Percentiles rank a stretch among this genome's conserved stretches.
Evolutionary conservation across 1,284 basidiomycete genomes (phyloP).

Genomic region (Earliella scabrosa): DNA sequence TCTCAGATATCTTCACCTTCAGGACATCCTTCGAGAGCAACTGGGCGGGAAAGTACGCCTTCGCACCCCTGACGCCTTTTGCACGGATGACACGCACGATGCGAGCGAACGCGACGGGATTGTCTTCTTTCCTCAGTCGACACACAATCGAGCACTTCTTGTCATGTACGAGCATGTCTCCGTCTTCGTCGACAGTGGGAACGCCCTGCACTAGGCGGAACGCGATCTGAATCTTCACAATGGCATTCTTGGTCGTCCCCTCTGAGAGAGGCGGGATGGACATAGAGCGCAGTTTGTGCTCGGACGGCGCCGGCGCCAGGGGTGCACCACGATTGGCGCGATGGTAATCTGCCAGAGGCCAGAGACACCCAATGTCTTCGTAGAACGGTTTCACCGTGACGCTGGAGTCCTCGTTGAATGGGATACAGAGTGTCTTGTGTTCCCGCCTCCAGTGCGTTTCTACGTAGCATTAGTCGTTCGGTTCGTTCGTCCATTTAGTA

Average conservation of each 20-base stretch:
- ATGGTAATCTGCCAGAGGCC: conserved; percentile 40
- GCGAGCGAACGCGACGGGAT: conserved; percentile 43
- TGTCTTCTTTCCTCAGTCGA: conserved; percentile 38
- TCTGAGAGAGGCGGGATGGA: conserved; percentile 30
- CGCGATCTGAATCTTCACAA: conserved; percentile 60
- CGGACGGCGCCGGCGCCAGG: conserved; percentile 24
- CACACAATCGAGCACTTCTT: conserved; percentile 57
- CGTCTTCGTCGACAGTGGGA: too few species aligned
- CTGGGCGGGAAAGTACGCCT: conserved; percentile 61
- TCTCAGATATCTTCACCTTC: conserved; percentile 52
- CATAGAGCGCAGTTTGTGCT: conserved; percentile 28
- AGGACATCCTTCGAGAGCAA: conserved; percentile 49
- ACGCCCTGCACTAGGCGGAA: neutral
- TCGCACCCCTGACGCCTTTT: conserved; percentile 49
- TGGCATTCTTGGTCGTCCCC: conserved; percentile 41
- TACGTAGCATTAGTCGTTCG: conserved; percentile 21
- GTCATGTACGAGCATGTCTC: conserved; percentile 49
- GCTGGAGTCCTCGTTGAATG: conserved; percentile 46
- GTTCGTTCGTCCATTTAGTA: too few species aligned
- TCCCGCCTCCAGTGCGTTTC: conserved; percentile 46
- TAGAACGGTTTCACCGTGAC: conserved; percentile 53
- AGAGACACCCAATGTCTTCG: conserved; percentile 23
- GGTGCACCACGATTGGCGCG: conserved; percentile 39
- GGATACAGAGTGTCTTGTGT: conserved; percentile 52
- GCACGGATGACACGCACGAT: conserved; percentile 41